phyloP scores from a whole-genome alignment of 2,329 filamentous ascomycete genomes.

The Dactylellina parvicollis region DNA sequence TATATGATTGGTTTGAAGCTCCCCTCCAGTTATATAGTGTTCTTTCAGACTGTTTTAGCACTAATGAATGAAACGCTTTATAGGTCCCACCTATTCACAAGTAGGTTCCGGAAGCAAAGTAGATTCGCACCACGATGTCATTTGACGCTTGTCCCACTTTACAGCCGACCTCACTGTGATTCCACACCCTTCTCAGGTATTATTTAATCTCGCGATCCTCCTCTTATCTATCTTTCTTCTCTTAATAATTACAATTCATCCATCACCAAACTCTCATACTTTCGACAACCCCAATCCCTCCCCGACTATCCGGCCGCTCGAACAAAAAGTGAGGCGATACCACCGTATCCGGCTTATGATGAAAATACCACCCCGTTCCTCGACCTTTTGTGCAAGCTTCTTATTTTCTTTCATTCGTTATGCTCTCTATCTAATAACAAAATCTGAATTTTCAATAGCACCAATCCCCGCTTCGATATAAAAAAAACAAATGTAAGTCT shows the following conservation, averaged over 20 bases:
- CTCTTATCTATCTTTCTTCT: not conserved
- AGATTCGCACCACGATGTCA: constrained; percentile 23
- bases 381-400: no score
- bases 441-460: not conserved
- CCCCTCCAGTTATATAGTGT: not conserved
- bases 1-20: not conserved
- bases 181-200: not conserved
- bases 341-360: no score
- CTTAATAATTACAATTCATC: no score
- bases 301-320: no score
- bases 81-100: constrained; percentile 1
- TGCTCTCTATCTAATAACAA: no score
- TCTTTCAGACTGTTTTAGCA: not conserved
- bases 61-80: not conserved
- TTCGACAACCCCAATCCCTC: no score
- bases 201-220: constrained; percentile 1
- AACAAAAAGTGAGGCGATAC: no score
- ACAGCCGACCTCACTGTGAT: not conserved
- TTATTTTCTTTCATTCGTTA: no score
- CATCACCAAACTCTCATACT: no score
- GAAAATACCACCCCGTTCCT: no score
- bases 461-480: not conserved
- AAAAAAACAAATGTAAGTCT: not conserved
- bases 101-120: constrained; percentile 6
- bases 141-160: constrained; percentile 8